phyloP scores from a whole-genome alignment of 495 filamentous ascomycete genomes.

The Penicillium lagena region DNA sequence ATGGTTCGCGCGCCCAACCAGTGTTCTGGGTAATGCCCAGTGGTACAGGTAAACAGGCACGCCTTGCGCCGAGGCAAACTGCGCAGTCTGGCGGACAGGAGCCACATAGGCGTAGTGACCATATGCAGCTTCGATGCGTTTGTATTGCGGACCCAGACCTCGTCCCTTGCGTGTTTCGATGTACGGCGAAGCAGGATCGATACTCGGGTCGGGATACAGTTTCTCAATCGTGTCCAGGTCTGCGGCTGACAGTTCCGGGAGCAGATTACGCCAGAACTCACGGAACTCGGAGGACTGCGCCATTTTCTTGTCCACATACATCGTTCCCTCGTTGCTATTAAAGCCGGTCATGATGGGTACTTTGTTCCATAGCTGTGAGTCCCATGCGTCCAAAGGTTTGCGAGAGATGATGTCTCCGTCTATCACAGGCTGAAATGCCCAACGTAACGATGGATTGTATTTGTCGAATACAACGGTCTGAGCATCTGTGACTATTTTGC shows the following conservation, averaged over 20 bases:
- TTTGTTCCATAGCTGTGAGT: slow-evolving; percentile 41
- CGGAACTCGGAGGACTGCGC: slow-evolving; percentile 42
- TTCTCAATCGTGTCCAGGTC: slow-evolving; percentile 44
- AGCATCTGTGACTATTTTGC: slow-evolving; percentile 38
- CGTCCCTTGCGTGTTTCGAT: slow-evolving; percentile 25
- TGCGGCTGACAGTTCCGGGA: slow-evolving; percentile 40
- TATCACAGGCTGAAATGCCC: slow-evolving; percentile 65
- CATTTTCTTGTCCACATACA: slow-evolving; percentile 46
- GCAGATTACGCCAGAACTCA: slow-evolving; percentile 47
- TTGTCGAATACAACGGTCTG: slow-evolving; percentile 44
- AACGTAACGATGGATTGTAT: slow-evolving; percentile 50
- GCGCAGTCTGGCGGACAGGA: slow-evolving; percentile 55
- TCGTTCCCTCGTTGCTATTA: slow-evolving; percentile 59
- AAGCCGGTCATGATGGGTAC: slow-evolving; percentile 60
- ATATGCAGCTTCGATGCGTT: slow-evolving; percentile 56
- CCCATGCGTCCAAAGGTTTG: slow-evolving; percentile 51
- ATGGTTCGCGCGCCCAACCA: slow-evolving; percentile 49
- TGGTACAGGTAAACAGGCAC: slow-evolving; percentile 51
- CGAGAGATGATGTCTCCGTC: slow-evolving; percentile 51
- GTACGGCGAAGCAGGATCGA: slow-evolving; percentile 24
- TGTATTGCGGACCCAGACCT: slow-evolving; percentile 48
- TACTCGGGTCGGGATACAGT: slow-evolving; percentile 52
- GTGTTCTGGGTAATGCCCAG: slow-evolving; percentile 45
- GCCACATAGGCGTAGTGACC: slow-evolving; percentile 62
- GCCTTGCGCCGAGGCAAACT: slow-evolving; percentile 35